Evolutionary conservation across 1,284 basidiomycete species (phyloP).

Genomic region (Trichosporon ovoides): DNA sequence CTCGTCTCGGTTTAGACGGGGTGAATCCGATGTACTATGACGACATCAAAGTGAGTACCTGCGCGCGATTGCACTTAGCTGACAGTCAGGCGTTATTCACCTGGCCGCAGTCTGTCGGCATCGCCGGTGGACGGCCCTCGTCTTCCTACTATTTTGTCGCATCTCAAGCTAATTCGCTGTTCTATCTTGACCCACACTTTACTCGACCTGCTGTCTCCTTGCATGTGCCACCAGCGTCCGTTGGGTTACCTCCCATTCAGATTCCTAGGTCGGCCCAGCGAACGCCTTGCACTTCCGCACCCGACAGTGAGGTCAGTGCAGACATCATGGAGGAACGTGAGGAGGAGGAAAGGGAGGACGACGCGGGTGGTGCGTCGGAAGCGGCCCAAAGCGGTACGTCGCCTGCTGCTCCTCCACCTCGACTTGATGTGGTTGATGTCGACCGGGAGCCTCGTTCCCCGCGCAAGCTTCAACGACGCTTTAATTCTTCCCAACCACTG

Average conservation of each 20-base stretch:
- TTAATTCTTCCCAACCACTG: conserved; percentile 2
- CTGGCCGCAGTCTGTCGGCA: conserved; percentile 91
- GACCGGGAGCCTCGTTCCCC: conserved; percentile 21
- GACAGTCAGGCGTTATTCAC: conserved; percentile 68
- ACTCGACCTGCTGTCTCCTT: conserved; percentile 74
- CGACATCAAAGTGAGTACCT: conserved; percentile 67
- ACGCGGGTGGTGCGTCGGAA: neutral
- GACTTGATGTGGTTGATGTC: conserved; percentile 36
- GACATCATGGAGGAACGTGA: conserved; percentile 9
- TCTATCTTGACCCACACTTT: conserved; percentile 95
- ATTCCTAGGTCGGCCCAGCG: neutral
- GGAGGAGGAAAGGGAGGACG: conserved; percentile 17
- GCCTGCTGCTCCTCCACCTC: neutral
- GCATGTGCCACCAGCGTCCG: conserved; percentile 55
- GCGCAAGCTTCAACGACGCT: neutral
- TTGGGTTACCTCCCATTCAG: neutral
- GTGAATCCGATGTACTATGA: conserved; percentile 95
- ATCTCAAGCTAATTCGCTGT: conserved; percentile 77
- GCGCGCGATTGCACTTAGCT: neutral
- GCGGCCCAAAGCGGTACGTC: neutral
- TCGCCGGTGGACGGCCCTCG: conserved; percentile 88
- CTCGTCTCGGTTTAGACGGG: conserved; percentile 82
- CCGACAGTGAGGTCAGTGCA: conserved; percentile 1
- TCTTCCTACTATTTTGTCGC: conserved; percentile 98
- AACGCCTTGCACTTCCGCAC: neutral